Base-by-base conservation (phyloP, 1,139 yeast species). In the Yamadazyma epiphylla region DNA sequence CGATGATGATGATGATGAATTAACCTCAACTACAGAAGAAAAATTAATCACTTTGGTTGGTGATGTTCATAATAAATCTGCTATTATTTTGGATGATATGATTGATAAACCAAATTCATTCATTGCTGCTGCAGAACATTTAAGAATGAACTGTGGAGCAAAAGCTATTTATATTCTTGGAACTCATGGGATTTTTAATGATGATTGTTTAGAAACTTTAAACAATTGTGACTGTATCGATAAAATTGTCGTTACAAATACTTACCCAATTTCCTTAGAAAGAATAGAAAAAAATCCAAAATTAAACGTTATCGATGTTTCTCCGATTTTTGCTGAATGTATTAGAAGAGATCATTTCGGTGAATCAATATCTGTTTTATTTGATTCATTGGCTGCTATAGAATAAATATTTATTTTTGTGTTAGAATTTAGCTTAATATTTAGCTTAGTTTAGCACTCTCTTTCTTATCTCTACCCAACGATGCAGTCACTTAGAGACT, bases 341-440 rank as follows among this genome's bases (percentile, higher is more conserved):
- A 91, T 94, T 42, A 80, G 99, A 66, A 83, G 99, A 65, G 96
- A 91, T 56, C 98, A 94, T 58, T 89, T 89, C 49, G 98, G 97
- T 53, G 97, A 89, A 64, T 82, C 94, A 41, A 89, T 89, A 41
- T 84, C 95, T 21, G 95, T 88, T 22, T 66, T 89, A 47, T 89
- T 89, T 55, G 95, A 88, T 57, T 87, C 94, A 26, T 69, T 87
- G 45, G 81, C 87, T 33, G 76, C 83, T 28, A 66, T 80, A 29
- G 77, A 71, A 41, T 74, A 54, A 43, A 15, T n/a, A n/a, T n/a
- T n/a, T n/a, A n/a, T n/a, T n/a, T n/a, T n/a, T n/a, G n/a, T n/a
- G n/a, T n/a, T n/a, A n/a, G n/a, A n/a, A n/a, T n/a, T n/a, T n/a
- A n/a, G n/a, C n/a, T n/a, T n/a, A n/a, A n/a, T n/a, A n/a, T n/a